Conservation (phyloP, 176 grass and related monocot species). For the Eleusine indica region DNA sequence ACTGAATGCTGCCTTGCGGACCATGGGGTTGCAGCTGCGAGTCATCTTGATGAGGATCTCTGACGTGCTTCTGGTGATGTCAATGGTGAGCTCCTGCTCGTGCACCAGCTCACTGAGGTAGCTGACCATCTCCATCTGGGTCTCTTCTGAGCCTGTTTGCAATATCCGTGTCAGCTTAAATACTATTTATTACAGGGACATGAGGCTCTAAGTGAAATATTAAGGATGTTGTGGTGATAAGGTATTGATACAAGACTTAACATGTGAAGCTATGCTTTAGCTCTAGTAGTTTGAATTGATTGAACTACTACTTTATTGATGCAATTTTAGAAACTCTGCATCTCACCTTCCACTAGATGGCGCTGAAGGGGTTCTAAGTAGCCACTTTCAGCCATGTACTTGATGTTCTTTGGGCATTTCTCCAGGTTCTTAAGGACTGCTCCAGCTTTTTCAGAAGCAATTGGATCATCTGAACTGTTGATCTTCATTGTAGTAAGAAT, state of each 20-base stretch:
- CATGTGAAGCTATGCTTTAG: constrained; percentile 16
- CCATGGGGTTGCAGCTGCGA: constrained; percentile 37
- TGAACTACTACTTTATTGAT: neutral
- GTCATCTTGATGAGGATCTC: constrained; percentile 67
- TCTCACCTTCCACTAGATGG: constrained; percentile 79
- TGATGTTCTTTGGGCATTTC: constrained; percentile 80
- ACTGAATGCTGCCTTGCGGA: constrained; percentile 55
- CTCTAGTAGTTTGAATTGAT: constrained; percentile 20
- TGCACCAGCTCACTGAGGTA: constrained; percentile 74
- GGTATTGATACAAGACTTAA: neutral
- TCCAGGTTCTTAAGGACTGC: constrained; percentile 76
- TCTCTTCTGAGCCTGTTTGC: constrained; percentile 67
- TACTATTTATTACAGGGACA: constrained; percentile 1
- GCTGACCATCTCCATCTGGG: constrained; percentile 77
- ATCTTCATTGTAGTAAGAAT: constrained; percentile 80
- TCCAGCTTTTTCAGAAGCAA: constrained; percentile 60
- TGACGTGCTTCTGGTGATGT: constrained; percentile 54
- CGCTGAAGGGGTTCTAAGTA: constrained; percentile 81
- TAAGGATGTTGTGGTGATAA: neutral
- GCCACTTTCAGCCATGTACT: constrained; percentile 88
- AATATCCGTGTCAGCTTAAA: constrained; percentile 42
- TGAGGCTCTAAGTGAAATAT: neutral
- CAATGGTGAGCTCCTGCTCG: constrained; percentile 70
- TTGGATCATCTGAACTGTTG: constrained; percentile 61
- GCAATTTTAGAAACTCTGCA: constrained; percentile 26